phyloP scores from a whole-genome alignment of 2,329 filamentous ascomycete species.

The Colletotrichum abscissum region DNA sequence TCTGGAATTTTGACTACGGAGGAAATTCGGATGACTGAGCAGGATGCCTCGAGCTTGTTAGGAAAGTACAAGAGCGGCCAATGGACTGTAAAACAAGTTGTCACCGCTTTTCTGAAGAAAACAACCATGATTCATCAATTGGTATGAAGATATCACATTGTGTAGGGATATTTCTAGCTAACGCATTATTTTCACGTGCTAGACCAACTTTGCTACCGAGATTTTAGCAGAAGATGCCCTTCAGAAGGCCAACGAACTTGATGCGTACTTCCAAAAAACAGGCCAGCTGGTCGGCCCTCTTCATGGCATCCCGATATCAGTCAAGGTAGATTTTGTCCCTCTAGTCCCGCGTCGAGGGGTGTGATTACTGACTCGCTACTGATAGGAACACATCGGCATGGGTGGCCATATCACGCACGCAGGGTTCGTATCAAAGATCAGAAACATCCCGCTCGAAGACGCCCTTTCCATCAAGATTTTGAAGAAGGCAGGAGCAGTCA shows the following conservation, averaged over 20 bases:
- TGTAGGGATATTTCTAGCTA: not conserved
- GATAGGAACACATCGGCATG: constrained; percentile 22
- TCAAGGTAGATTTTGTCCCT: constrained; percentile 77
- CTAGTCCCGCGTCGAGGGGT: not conserved
- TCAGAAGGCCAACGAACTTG: constrained; percentile 57
- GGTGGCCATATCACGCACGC: constrained; percentile 69
- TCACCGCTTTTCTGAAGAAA: constrained; percentile 36
- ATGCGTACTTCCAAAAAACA: constrained; percentile 57
- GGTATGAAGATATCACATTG: not conserved
- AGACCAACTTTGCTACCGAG: constrained; percentile 63
- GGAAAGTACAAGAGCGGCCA: not conserved
- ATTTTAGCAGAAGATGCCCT: constrained; percentile 66
- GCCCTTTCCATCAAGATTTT: constrained; percentile 54
- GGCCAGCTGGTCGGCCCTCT: constrained; percentile 68
- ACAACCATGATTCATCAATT: constrained; percentile 20
- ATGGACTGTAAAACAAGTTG: constrained; percentile 46
- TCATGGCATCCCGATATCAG: constrained; percentile 71
- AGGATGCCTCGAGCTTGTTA: constrained; percentile 38
- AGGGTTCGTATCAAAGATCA: constrained; percentile 70
- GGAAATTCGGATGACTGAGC: constrained; percentile 51
- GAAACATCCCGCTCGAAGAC: constrained; percentile 62
- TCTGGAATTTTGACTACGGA: constrained; percentile 68
- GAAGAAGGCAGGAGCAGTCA: constrained; percentile 59
- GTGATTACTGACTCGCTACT: not conserved
- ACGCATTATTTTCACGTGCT: not conserved